Conservation (phyloP, 106 monocot species). For the Dendrobium nobile region DNA sequence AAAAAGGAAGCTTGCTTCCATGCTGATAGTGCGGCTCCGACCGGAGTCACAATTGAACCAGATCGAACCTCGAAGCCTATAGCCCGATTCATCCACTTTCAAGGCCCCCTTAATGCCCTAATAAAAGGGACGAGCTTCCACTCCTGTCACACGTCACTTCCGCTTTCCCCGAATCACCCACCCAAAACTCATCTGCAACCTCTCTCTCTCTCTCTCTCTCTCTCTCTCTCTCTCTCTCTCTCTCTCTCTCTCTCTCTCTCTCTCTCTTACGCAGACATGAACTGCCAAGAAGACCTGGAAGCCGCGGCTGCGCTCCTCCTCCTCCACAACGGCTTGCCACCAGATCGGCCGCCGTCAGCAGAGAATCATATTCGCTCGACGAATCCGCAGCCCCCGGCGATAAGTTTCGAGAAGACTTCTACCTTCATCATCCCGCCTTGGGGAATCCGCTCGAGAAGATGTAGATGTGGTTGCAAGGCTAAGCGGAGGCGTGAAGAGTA, state of each 20-base stretch:
- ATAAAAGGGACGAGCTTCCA: conserved; percentile 1
- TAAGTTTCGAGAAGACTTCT: neutral
- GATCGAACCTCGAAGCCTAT: neutral
- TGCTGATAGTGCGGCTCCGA: neutral
- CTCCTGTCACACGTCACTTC: conserved; percentile 1
- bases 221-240: neutral
- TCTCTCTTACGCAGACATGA: neutral
- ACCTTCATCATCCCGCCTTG: neutral
- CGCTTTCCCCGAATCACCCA: conserved; percentile 1
- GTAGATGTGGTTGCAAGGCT: neutral
- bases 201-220: neutral
- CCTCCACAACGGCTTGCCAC: neutral
- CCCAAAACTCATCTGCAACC: neutral
- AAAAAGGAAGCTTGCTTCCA: neutral
- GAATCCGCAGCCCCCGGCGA: neutral
- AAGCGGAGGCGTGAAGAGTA: neutral
- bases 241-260: neutral
- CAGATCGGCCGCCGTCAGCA: neutral
- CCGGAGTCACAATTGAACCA: neutral
- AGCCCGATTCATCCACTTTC: neutral
- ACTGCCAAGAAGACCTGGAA: neutral
- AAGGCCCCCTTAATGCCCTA: neutral
- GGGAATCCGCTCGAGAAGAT: conserved; percentile 6
- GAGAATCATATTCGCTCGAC: neutral
- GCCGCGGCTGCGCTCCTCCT: conserved; percentile 4